Conservation (phyloP, 2,329 filamentous ascomycete genomes). For the Verticillium tricorpus region DNA sequence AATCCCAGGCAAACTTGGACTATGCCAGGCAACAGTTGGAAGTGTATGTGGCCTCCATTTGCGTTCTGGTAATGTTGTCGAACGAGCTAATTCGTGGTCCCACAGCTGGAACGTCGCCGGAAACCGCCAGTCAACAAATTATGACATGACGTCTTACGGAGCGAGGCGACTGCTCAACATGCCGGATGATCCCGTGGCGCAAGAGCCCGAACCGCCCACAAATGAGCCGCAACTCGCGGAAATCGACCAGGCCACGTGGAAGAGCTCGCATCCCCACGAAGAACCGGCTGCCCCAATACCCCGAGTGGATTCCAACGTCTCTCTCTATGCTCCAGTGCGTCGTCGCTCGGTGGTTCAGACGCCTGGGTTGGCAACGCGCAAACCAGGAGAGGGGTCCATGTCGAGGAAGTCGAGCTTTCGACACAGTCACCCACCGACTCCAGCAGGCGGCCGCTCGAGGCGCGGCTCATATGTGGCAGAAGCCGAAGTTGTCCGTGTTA, state of each 20-base stretch:
- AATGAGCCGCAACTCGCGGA: conserved; percentile 28
- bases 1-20: conserved; percentile 11
- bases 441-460: conserved; percentile 9
- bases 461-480: not conserved
- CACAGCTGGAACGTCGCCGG: conserved; percentile 25
- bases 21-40: conserved; percentile 14
- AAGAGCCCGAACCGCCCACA: conserved; percentile 25
- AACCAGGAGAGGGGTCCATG: conserved; percentile 6
- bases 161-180: conserved; percentile 38
- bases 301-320: conserved; percentile 41
- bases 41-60: conserved; percentile 2
- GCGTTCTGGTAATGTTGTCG: not conserved
- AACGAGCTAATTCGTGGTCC: conserved; percentile 5
- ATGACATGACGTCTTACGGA: conserved; percentile 40
- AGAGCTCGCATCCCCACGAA: conserved; percentile 27
- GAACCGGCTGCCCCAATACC: conserved; percentile 23
- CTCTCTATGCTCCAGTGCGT: conserved; percentile 42
- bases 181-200: conserved; percentile 23
- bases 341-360: conserved; percentile 43
- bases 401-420: conserved; percentile 27
- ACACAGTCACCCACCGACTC: conserved; percentile 32
- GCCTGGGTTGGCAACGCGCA: conserved; percentile 45
- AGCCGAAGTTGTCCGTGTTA: conserved; percentile 4
- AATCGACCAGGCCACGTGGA: conserved; percentile 29
- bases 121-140: conserved; percentile 35